Evolutionary conservation across 345 rosid genomes (phyloP), one percentile per base, ranked within the genome.

Genomic region (Syzygium jambos): DNA sequence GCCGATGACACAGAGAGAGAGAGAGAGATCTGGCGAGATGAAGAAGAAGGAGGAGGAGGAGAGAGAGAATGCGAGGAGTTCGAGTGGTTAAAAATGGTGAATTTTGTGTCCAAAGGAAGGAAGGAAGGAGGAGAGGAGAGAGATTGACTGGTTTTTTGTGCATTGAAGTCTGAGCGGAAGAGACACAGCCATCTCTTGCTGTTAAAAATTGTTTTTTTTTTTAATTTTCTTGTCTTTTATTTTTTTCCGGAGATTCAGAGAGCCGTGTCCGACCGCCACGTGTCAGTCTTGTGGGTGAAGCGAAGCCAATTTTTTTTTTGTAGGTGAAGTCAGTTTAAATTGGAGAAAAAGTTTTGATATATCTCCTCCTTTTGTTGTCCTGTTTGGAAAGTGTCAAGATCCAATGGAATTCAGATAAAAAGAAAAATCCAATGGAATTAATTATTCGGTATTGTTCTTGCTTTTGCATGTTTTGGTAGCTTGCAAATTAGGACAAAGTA

Each of bases 81-180:
- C 10, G 89, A 30, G 80, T 86, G 86, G 86, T 86, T 84, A 87
- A 88, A 87, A 57, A 89, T 86, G 89, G 88, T 52, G 86, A 8
- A 23, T 25, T 59, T 86, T 87, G 80, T 34, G 80, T 73, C 80
- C 78, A 0, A 30, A 65, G 78, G 43, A 65, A 15, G 43, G 17
- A 17, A 46, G 78, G 10, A 16, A 29, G 73, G 30, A 11, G 30
- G 43, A 30, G 22, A 17, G 78, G 22, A 65, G 78, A 65, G 38
- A n/a, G 61, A 15, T 3, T 7, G 78, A 68, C 78, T 34, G 78
- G 78, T 4, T 85, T 51, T 57, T 6, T 7, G 86, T 86, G 91
- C 90, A 93, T 89, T 88, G 52, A 91, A 88, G 86, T 59, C 78
- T 52, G 90, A 22, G 86, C 77, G 85, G 56, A 89, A 90, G 43